Base-by-base conservation (phyloP, 306 rosid genomes). In the Prosopis cineraria region DNA sequence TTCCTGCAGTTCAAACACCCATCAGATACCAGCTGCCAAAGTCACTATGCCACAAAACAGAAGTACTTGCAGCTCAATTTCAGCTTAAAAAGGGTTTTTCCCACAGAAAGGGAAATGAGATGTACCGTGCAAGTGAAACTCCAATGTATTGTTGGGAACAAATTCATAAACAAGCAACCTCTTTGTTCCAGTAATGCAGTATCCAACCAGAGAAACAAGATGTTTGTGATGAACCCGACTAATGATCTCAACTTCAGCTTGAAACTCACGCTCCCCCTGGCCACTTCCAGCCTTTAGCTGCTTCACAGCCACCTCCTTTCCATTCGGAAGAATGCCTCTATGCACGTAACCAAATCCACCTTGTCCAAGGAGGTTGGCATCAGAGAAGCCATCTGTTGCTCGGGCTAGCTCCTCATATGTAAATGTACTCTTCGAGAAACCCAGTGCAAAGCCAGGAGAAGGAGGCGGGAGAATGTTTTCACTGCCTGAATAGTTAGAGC, bases 201-300 rank as follows among this genome's bases (percentile, higher is more conserved):
- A 88, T 19, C 94, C 94, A 41, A 90, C 94, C 78, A 90, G 81
- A 10, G 94, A 90, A 77, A 90, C 94, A 25, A 90, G 92, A 85
- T 90, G 94, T 52, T 83, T 82, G 78, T 90, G 94, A 20, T 67
- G 72, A 67, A 67, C 72, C n/a, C 72, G 52, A 27, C 72, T 67
- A 67, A 67, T 67, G 33, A 67, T 67, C 72, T 67, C 72, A 5
- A 67, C 72, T 24, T 67, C 72, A 39, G 72, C 72, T 40, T 67
- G 92, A 68, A 90, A 90, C 55, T 90, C 94, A 30, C 94, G 89
- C 67, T 90, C 94, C 27, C 94, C 94, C 68, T 90, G 94, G 43
- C 94, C 94, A 25, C 94, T 90, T 70, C 94, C 94, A 25, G 90
- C 89, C 74, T 90, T 90, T 45, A 90, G 85, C 84, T 88, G 94